Evolutionary conservation across 805 yeast species (phyloP).

Genomic region (Metschnikowia drakensbergensis): DNA sequence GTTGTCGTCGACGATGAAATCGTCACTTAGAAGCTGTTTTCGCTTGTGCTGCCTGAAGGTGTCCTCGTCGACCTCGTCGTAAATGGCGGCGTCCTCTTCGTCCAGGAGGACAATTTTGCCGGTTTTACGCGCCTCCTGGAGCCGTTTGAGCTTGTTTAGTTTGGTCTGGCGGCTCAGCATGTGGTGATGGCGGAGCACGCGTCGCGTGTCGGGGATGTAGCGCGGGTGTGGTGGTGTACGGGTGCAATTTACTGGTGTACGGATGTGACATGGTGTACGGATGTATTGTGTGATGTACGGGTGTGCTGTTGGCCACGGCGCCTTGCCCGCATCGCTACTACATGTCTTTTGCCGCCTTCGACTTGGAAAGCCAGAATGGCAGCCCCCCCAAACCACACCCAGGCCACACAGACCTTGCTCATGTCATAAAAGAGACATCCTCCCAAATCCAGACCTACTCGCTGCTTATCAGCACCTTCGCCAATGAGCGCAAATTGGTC

Average conservation of each 20-base stretch:
- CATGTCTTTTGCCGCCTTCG: slow-evolving; percentile 56
- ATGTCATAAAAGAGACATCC: slow-evolving; percentile 34
- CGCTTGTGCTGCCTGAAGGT: slow-evolving; percentile 74
- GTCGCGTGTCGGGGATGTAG: background rate
- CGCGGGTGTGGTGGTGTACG: background rate
- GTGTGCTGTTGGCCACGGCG: background rate
- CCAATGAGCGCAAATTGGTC: slow-evolving; percentile 44
- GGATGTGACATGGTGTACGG: background rate
- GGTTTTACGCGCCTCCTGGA: slow-evolving; percentile 62
- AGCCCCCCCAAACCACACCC: background rate
- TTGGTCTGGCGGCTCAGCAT: slow-evolving; percentile 33
- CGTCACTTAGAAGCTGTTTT: slow-evolving; percentile 78
- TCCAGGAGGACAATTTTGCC: slow-evolving; percentile 44
- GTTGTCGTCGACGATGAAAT: slow-evolving; percentile 90
- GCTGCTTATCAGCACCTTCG: slow-evolving; percentile 47
- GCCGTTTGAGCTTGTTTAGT: slow-evolving; percentile 52
- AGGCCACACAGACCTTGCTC: slow-evolving; percentile 27
- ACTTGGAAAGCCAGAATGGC: slow-evolving; percentile 45
- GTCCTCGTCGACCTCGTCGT: slow-evolving; percentile 84
- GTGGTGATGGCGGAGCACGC: background rate
- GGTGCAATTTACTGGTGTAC: background rate
- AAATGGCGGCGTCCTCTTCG: slow-evolving; percentile 56
- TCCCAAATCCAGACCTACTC: slow-evolving; percentile 45
- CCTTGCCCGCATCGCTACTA: background rate
- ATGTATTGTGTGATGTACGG: background rate